Percentiles rank a stretch among this genome's conserved stretches.
Evolutionary conservation across 2,329 filamentous ascomycete genomes (phyloP).

Genomic region (Cladosporium austrohemisphaericum): DNA sequence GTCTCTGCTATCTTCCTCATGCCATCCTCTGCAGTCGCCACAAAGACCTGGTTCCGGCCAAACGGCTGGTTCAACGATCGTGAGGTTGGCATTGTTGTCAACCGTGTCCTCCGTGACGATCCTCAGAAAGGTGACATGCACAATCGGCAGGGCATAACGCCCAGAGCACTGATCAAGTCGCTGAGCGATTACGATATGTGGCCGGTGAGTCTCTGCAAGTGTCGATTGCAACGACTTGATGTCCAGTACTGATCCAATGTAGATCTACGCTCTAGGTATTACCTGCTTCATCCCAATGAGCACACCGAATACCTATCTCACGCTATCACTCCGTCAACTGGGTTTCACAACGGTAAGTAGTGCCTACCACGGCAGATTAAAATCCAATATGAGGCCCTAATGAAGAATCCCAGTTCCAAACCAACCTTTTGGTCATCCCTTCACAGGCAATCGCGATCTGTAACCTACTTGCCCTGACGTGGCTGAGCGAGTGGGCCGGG

Average conservation of each 20-base stretch:
- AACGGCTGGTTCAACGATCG: conserved; percentile 64
- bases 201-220: conserved; percentile 16
- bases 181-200: conserved; percentile 41
- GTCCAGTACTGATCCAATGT: not conserved
- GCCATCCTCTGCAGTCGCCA: conserved; percentile 57
- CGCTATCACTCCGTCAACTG: conserved; percentile 38
- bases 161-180: conserved; percentile 30
- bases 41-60: conserved; percentile 55
- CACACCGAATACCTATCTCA: conserved; percentile 53
- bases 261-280: conserved; percentile 21
- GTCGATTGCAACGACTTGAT: not conserved
- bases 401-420: conserved; percentile 50
- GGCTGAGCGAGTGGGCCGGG: conserved; percentile 49
- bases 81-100: conserved; percentile 65
- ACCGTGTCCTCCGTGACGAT: conserved; percentile 58
- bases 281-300: conserved; percentile 49
- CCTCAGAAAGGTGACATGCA: conserved; percentile 55
- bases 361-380: not conserved
- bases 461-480: conserved; percentile 49
- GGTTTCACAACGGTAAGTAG: conserved; percentile 19
- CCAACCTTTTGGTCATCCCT: conserved; percentile 62
- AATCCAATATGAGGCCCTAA: no score
- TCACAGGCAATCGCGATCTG: conserved; percentile 33
- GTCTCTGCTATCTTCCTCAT: conserved; percentile 35
- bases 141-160: conserved; percentile 56